Conservation (phyloP, 2,329 filamentous ascomycete species). For the Ophiosphaerella herpotricha region DNA sequence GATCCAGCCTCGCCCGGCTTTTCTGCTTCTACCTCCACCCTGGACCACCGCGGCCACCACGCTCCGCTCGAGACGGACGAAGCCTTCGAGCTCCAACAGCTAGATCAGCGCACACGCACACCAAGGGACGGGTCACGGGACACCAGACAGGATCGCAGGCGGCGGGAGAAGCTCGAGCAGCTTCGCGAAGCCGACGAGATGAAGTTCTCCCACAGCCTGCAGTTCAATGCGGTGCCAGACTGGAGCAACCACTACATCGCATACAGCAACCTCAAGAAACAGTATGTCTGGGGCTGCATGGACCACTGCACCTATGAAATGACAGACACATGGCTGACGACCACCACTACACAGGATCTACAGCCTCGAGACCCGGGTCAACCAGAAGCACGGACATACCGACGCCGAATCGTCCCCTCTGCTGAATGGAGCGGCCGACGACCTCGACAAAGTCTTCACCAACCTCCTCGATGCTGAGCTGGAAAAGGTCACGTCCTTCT, state of each 20-base stretch:
- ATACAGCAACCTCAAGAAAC: conserved; percentile 98
- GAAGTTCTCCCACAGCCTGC: conserved; percentile 99
- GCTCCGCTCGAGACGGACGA: conserved; percentile 23
- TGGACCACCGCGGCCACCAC: conserved; percentile 29
- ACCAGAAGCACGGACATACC: conserved; percentile 61
- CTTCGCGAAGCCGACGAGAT: conserved; percentile 81
- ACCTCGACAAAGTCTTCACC: conserved; percentile 81
- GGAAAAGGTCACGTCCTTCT: conserved; percentile 93
- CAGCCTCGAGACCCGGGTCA: conserved; percentile 82
- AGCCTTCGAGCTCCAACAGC: conserved; percentile 40
- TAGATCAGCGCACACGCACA: conserved; percentile 11
- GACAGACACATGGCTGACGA: conserved; percentile 22
- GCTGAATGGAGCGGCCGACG: conserved; percentile 65
- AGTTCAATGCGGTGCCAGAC: conserved; percentile 99
- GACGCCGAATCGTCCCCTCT: conserved; percentile 88
- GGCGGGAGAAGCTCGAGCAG: conserved; percentile 68
- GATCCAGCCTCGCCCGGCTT: conserved; percentile 4
- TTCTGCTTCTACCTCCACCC: conserved; percentile 19
- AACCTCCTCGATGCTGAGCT: conserved; percentile 84
- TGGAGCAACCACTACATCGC: conserved; percentile 98
- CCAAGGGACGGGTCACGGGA: conserved; percentile 16
- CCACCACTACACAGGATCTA: conserved; percentile 71
- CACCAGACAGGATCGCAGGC: conserved; percentile 49
- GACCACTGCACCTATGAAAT: not conserved
- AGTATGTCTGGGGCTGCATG: conserved; percentile 61